Base-by-base conservation (phyloP, 352 stramenopile species). In the Pythium graminicola region DNA sequence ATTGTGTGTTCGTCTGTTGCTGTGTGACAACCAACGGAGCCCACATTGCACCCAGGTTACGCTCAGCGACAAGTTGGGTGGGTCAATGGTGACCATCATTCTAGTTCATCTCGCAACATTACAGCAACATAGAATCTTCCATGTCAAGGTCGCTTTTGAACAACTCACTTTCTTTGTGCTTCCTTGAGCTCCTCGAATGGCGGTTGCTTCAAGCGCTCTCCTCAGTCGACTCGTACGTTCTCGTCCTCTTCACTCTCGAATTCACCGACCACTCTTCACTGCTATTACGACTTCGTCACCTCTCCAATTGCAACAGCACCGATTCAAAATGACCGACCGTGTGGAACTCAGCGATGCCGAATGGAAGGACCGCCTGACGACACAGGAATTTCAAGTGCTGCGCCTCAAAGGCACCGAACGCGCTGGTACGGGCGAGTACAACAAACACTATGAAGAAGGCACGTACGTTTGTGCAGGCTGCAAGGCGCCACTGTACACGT, bases 361-460 rank as follows among this genome's bases (percentile, higher is more conserved):
- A 54, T 97, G 86, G 85, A 85, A 93, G 64, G 49, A 80, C 46
- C 67, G 64, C 20, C 78, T 97, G 42, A 76, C 71, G 57, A 75
- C 76, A 1, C 72, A 79, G 51, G 78, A 96, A 69, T 96, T 73
- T 62, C 60, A 91, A 50, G 79, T 96, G 36, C 74, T 97, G 66
- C 84, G 88, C 17, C 74, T 93, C 45, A 97, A 97, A 59, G 86
- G 85, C 45, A 96, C 86, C 38, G 88, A 97, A 73, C 84, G 78
- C 48, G 70, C 82, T 7, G 82, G 81, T 41, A 95, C 82, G 35
- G 86, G 86, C 64, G 74, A 90, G 70, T 95, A 95, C 70, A 89
- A 94, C 72, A 94, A 95, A 60, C 69, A 86, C 66, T 80, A 83
- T 49, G 67, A 92, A 22, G 69, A 86, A 16, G 86, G 86, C 47